These are phyloP conservation scores for Microbotryum lychnidis-dioicae DNA, from an alignment of 1,284 basidiomycete species.

Conservation along the genomic window DNA sequence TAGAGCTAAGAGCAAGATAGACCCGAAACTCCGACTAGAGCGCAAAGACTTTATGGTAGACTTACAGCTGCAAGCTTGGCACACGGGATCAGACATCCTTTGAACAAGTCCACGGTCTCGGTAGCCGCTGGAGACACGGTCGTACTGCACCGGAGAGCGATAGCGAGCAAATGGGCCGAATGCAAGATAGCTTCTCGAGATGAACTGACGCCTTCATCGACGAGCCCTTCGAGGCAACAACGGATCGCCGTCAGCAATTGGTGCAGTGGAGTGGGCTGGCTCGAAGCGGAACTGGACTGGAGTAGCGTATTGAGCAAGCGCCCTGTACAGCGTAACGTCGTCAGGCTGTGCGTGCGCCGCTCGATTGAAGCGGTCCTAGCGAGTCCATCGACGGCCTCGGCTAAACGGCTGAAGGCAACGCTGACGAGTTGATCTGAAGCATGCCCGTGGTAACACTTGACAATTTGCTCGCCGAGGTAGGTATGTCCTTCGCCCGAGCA, in stretches of 20 bases:
- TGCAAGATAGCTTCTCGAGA: constrained; percentile 1
- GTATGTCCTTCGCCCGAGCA: constrained; percentile 27
- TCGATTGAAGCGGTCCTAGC: neutral
- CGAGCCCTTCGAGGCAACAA: neutral
- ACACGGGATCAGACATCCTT: constrained; percentile 8
- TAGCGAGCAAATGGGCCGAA: constrained; percentile 7
- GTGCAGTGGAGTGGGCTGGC: constrained; percentile 2
- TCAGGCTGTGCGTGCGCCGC: constrained; percentile 1
- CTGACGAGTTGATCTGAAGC: constrained; percentile 31
- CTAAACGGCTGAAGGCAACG: constrained; percentile 26
- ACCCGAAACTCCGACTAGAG: no score
- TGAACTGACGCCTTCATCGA: neutral
- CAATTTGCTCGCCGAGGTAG: constrained; percentile 30
- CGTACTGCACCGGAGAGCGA: constrained; percentile 16
- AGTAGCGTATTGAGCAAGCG: constrained; percentile 27
- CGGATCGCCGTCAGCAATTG: constrained; percentile 16
- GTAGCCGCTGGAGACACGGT: neutral
- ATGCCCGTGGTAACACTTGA: constrained; percentile 26
- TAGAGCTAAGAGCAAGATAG: no score
- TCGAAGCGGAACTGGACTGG: constrained; percentile 3
- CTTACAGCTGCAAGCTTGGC: constrained; percentile 14
- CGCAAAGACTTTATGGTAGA: neutral
- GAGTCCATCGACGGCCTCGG: constrained; percentile 9
- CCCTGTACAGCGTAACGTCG: constrained; percentile 16
- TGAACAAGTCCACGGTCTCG: constrained; percentile 13